Percentiles rank a stretch among this genome's conserved stretches.
Evolutionary conservation across 306 rosid genomes (phyloP).

Genomic region (Oemleria cerasiformis): DNA sequence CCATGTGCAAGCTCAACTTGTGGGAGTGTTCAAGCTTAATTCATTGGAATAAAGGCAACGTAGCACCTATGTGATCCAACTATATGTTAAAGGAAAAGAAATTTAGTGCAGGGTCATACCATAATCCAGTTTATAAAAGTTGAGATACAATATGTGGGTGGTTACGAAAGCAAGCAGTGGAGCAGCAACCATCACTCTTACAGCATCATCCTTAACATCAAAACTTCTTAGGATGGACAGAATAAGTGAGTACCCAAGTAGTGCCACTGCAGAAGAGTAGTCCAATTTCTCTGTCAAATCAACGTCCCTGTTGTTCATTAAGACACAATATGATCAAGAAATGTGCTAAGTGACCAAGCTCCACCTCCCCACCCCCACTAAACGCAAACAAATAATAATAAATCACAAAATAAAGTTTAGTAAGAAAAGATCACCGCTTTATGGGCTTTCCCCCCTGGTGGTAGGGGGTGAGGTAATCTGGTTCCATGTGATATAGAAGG

Average conservation of each 20-base stretch:
- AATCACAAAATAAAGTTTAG: background rate
- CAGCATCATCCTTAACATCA: constrained; percentile 59
- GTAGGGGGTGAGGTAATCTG: background rate
- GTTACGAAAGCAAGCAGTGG: constrained; percentile 65
- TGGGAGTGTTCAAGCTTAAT: background rate
- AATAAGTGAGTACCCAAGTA: constrained; percentile 74
- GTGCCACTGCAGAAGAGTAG: constrained; percentile 63
- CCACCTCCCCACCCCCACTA: background rate
- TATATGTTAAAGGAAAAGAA: background rate
- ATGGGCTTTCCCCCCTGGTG: background rate
- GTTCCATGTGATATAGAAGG: background rate
- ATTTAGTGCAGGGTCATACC: constrained; percentile 32
- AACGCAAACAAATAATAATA: background rate
- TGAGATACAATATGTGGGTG: constrained; percentile 69
- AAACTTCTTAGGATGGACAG: constrained; percentile 57
- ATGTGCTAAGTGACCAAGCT: background rate
- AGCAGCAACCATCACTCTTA: constrained; percentile 74
- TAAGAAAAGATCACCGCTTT: constrained; percentile 2
- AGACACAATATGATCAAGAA: constrained; percentile 1
- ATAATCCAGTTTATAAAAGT: constrained; percentile 58
- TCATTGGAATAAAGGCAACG: background rate
- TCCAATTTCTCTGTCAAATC: constrained; percentile 60
- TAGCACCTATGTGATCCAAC: background rate
- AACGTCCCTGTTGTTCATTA: constrained; percentile 54
- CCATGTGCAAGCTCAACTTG: background rate